phyloP scores from a whole-genome alignment of 257 asterid species.

The Leptodermis oblonga region DNA sequence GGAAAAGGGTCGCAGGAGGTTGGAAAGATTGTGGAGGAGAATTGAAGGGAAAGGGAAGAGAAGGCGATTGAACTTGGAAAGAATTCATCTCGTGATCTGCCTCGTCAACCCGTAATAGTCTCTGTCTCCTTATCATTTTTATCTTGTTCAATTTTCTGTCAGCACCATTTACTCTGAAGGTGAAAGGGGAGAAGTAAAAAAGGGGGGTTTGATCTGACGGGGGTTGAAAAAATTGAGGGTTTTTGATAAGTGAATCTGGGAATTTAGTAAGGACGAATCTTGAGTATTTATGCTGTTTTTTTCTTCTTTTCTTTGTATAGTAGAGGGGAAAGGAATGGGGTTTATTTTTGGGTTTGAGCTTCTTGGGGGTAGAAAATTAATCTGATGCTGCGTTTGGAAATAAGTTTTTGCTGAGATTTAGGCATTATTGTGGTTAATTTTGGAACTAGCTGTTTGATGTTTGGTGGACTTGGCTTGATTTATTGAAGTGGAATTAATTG shows the following conservation, averaged over 20 bases:
- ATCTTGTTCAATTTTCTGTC: neutral
- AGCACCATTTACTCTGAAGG: neutral
- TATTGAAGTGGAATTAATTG: conserved; percentile 8
- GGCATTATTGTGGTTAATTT: neutral
- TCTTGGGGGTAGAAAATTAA: neutral
- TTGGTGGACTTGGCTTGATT: too few relatives aligned
- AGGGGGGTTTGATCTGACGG: neutral
- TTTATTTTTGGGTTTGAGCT: conserved; percentile 3
- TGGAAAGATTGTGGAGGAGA: conserved; percentile 1
- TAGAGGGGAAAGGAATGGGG: neutral
- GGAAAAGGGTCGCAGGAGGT: neutral
- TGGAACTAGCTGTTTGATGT: neutral
- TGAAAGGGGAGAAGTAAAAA: neutral
- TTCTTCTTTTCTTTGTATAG: too few relatives aligned
- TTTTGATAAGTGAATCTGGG: conserved; percentile 12
- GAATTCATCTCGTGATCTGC: conserved; percentile 4
- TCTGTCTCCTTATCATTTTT: neutral
- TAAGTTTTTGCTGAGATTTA: neutral
- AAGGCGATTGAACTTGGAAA: too few relatives aligned
- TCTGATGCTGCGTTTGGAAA: neutral
- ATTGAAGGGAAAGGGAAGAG: neutral
- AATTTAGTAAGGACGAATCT: neutral
- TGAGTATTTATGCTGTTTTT: conserved; percentile 1
- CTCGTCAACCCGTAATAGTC: conserved; percentile 17
- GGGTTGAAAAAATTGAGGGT: too few relatives aligned